Base-by-base conservation (phyloP, 139 green algal genomes). In the Spirogloea muscicola region DNA sequence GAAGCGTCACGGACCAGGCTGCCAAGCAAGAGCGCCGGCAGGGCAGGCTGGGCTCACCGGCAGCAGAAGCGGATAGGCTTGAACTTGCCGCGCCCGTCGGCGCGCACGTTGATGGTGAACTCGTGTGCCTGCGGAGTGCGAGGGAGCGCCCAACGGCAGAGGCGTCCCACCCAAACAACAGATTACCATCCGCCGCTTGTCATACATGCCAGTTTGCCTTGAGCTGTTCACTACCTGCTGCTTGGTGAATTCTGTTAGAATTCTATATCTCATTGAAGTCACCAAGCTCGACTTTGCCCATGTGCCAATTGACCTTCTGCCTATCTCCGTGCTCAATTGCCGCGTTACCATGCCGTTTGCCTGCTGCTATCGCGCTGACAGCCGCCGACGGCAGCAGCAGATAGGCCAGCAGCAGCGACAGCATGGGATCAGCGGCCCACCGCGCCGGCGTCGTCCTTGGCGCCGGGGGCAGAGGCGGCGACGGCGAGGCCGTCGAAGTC, bases 61-160 rank as follows among this genome's bases (percentile, higher is more conserved):
- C 87, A 94, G 9, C 73, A 81, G 80, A 96, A 93, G 70, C 90
- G 91, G 33, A 88, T 61, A 1, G 90, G 57, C 71, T 94, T 93
- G 86, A 84, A 89, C 58, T 90, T 90, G 57, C 55, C 70, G 29
- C 57, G 78, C 1, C 60, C 77, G 34, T 77, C 73, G 13, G 29
- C 31, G 34, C 65, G 55, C 41, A 76, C 74, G 38, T 68, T 87
- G 29, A 96, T 62, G 0, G 77, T 86, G 51, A 96, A 87, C 18
- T 93, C 89, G 9, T 59, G 68, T 9, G 21, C 5, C 25, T 62
- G 10, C 36, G 21, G 21, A 55, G 21, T 64, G 10, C 34, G 10
- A 9, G 10, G 10, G 10, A 51, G 10, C 43, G 10, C 43, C 43
- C 43, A 51, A 10, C 43, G 10, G 43, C 43, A 51, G 13, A 51